Percentiles rank a stretch among this genome's conserved stretches.
These are phyloP conservation scores for Yamadazyma endophytica DNA, from an alignment of 805 yeast genomes.

Conservation along the genomic window DNA sequence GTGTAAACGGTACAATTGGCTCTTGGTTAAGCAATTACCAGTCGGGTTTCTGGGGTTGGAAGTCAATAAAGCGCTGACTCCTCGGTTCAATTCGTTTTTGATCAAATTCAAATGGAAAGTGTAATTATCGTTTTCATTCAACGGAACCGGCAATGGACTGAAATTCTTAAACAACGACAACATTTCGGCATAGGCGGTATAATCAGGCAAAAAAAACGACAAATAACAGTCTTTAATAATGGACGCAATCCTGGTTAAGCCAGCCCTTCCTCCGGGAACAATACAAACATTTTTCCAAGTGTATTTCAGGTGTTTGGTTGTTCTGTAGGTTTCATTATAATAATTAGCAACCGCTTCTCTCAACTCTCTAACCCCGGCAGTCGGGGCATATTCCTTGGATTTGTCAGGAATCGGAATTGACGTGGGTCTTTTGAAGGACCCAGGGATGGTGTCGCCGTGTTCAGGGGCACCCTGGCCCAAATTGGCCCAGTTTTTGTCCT, in stretches of 20 bases:
- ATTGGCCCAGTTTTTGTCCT: constrained; percentile 49
- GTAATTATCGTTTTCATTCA: constrained; percentile 54
- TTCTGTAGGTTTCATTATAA: constrained; percentile 52
- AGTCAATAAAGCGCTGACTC: constrained; percentile 54
- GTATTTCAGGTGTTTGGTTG: constrained; percentile 46
- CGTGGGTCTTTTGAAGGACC: constrained; percentile 53
- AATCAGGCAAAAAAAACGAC: constrained; percentile 58
- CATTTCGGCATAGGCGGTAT: constrained; percentile 66
- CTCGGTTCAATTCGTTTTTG: constrained; percentile 49
- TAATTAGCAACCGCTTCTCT: constrained; percentile 56
- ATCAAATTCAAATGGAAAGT: constrained; percentile 51
- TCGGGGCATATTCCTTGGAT: constrained; percentile 55
- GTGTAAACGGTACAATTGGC: constrained; percentile 47
- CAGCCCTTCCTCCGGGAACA: constrained; percentile 65
- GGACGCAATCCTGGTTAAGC: constrained; percentile 58
- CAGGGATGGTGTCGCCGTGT: constrained; percentile 55
- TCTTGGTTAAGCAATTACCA: constrained; percentile 47
- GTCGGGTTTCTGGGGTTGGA: constrained; percentile 65
- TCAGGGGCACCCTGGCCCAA: constrained; percentile 66
- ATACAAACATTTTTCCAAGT: constrained; percentile 58
- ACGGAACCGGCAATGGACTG: constrained; percentile 60
- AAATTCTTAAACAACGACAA: constrained; percentile 57
- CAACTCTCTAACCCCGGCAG: constrained; percentile 51
- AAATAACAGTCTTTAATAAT: constrained; percentile 55
- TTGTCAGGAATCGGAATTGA: constrained; percentile 43